Conservation (phyloP, 768 basidiomycete genomes). For the Panaeolus papilionaceus region DNA sequence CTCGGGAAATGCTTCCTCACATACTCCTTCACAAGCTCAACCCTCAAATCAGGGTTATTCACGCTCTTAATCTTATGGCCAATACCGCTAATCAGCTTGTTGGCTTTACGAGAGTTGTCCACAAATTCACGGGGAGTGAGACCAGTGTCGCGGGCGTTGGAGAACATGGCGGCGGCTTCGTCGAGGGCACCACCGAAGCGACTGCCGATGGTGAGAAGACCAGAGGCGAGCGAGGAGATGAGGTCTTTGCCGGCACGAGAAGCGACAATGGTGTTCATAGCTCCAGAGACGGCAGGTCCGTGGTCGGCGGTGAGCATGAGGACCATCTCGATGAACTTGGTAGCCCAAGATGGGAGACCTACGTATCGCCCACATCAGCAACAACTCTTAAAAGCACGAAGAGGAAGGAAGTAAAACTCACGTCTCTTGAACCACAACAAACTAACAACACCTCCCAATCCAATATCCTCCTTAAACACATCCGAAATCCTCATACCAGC, state of each 20-base stretch:
- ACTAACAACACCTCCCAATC: conserved; percentile 94
- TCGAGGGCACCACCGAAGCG: conserved; percentile 99
- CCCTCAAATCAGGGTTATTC: conserved; percentile 93
- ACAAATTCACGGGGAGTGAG: conserved; percentile 99
- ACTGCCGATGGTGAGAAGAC: conserved; percentile 96
- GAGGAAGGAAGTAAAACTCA: too few relatives aligned
- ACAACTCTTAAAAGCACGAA: conserved; percentile 1
- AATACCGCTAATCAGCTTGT: conserved; percentile 96
- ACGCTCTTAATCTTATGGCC: conserved; percentile 99
- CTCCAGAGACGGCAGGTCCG: conserved; percentile 96
- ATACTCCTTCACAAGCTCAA: conserved; percentile 95
- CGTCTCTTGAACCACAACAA: conserved; percentile 98
- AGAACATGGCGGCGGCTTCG: conserved; percentile 97
- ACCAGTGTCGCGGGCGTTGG: conserved; percentile 87
- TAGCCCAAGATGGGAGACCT: conserved; percentile 86
- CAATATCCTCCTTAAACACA: conserved; percentile 97
- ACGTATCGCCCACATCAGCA: conserved; percentile 12
- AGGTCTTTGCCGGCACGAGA: conserved; percentile 99
- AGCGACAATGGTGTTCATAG: conserved; percentile 99
- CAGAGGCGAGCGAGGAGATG: conserved; percentile 94
- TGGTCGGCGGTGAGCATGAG: conserved; percentile 99
- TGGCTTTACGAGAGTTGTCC: conserved; percentile 89
- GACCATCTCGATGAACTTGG: conserved; percentile 99
- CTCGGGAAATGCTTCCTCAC: conserved; percentile 96
- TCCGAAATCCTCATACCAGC: conserved; percentile 99